A percentile compares a stretch with the other conserved stretches of the same genome.
Conservation (phyloP, 345 rosid genomes). For the Ceriops zippeliana region DNA sequence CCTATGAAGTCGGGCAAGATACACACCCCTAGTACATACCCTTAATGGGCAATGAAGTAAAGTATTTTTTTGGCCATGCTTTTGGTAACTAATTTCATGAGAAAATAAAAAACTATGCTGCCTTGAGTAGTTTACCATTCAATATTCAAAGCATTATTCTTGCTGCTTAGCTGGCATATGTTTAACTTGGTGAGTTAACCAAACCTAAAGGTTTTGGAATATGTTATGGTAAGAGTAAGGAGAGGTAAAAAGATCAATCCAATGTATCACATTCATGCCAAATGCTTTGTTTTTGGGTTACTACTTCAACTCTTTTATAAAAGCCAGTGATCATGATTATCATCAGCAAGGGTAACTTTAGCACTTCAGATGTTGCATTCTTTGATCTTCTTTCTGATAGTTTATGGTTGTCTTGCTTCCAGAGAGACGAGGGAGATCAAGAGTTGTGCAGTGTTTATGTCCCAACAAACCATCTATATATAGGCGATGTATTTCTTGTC, state of each 20-base stretch:
- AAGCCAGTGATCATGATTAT: background rate
- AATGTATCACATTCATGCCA: background rate
- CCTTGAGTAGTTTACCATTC: background rate
- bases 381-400: slow-evolving; percentile 1
- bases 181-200: background rate
- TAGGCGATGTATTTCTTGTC: slow-evolving; percentile 78
- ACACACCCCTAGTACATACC: too few species aligned
- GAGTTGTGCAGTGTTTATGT: slow-evolving; percentile 85
- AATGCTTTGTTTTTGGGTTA: background rate
- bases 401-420: slow-evolving; percentile 23
- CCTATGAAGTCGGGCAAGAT: too few species aligned
- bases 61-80: too few species aligned
- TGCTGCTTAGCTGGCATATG: background rate
- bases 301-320: background rate
- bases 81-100: background rate
- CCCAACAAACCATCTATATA: slow-evolving; percentile 81
- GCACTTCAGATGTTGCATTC: background rate
- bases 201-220: background rate
- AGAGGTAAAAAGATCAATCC: background rate
- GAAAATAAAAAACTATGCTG: background rate
- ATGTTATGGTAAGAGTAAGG: background rate
- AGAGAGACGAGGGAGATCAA: slow-evolving; percentile 71
- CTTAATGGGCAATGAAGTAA: too few species aligned
- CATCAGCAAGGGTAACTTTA: background rate
- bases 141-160: background rate